These are phyloP conservation scores for Hygrophila difformis DNA, from an alignment of 257 asterid species.

Conservation along the genomic window DNA sequence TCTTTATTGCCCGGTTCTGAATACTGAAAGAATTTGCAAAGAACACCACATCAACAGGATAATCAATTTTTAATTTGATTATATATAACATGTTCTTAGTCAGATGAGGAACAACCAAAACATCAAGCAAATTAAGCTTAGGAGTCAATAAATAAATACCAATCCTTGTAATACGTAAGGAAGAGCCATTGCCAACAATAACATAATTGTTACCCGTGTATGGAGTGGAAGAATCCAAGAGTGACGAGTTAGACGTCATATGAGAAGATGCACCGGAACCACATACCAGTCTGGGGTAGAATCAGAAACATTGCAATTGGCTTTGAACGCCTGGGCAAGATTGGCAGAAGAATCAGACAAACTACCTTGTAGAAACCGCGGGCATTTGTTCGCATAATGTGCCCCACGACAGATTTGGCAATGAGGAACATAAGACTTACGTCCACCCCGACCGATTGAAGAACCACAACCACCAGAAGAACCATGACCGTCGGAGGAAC, in stretches of 20 bases:
- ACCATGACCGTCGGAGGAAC: no score
- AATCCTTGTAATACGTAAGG: not conserved
- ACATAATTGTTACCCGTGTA: not conserved
- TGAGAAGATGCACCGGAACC: not conserved
- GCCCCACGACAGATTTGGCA: no score
- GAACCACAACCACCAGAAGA: no score
- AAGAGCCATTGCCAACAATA: not conserved
- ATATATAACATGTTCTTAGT: not conserved
- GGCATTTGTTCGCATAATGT: no score
- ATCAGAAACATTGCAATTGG: not conserved
- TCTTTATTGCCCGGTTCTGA: not conserved
- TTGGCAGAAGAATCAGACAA: not conserved
- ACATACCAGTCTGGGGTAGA: not conserved
- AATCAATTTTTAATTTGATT: not conserved
- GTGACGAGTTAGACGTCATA: not conserved
- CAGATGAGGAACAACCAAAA: not conserved
- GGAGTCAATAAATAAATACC: not conserved
- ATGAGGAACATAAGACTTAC: no score
- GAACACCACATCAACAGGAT: not conserved
- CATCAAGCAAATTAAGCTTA: not conserved
- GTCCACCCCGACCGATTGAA: no score
- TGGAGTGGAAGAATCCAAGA: not conserved
- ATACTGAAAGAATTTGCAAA: not conserved
- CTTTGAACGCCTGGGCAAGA: not conserved
- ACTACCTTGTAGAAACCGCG: no score